Conservation (phyloP, 116 monocot species). For the Posidonia oceanica region DNA sequence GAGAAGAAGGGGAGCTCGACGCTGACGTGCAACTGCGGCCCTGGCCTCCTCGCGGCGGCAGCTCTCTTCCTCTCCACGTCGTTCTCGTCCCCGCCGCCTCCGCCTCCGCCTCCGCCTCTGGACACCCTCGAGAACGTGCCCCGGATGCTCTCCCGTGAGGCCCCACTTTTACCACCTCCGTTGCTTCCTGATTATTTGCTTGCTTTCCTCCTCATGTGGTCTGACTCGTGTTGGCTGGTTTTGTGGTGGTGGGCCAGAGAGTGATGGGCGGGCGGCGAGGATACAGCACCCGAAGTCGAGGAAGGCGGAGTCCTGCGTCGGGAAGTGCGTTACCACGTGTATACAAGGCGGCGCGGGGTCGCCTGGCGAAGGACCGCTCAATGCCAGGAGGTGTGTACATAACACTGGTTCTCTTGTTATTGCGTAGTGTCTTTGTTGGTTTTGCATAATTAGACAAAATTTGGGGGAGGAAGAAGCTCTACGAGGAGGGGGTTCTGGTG, state of each 20-base stretch:
- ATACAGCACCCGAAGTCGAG: conserved; percentile 76
- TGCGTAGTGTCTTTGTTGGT: not conserved
- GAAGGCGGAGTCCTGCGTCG: conserved; percentile 60
- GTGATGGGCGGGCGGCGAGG: conserved; percentile 18
- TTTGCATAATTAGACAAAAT: not conserved
- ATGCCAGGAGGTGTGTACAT: conserved; percentile 55
- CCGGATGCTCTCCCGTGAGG: conserved; percentile 57
- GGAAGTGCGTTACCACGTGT: conserved; percentile 86
- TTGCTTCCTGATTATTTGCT: not conserved
- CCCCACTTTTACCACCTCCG: not conserved
- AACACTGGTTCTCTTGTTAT: not conserved
- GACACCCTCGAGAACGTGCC: conserved; percentile 70
- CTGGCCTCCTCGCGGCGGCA: conserved; percentile 9
- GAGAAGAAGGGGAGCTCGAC: too few relatives aligned
- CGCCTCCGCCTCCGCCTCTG: not conserved
- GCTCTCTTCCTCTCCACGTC: conserved; percentile 41
- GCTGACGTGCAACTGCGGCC: not conserved
- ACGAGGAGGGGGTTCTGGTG: too few relatives aligned
- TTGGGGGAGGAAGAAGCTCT: too few relatives aligned
- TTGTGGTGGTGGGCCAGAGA: conserved; percentile 15
- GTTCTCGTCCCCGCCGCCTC: not conserved
- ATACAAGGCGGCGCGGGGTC: conserved; percentile 68
- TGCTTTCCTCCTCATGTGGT: not conserved
- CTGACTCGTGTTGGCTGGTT: not conserved
- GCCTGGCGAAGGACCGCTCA: conserved; percentile 87